Evolutionary conservation across 164 flowering plant species (phyloP).

Genomic region (Vitis vinifera): ASM3070453v1 NC_081814.1:5013001-5013500

Average conservation of each 20-base stretch:
- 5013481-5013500: conserved; percentile 60
- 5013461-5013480: conserved; percentile 48
- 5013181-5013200: neutral
- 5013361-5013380: conserved; percentile 65
- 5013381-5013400: conserved; percentile 57
- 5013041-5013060: too few species aligned
- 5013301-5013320: conserved; percentile 70
- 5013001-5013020: neutral
- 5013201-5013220: conserved; percentile 16
- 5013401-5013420: conserved; percentile 60
- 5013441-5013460: conserved; percentile 57
- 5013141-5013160: too few species aligned
- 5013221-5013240: conserved; percentile 23
- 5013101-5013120: too few species aligned
- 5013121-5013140: too few species aligned
- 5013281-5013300: conserved; percentile 58
- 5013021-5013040: too few species aligned
- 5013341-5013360: conserved; percentile 62
- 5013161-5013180: too few species aligned
- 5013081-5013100: too few species aligned
- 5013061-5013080: too few species aligned
- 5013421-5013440: conserved; percentile 57
- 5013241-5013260: conserved; percentile 65
- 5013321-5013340: conserved; percentile 79
- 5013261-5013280: conserved; percentile 57